These are phyloP conservation scores for Oryza officinalis DNA, from an alignment of 176 grass and related monocot species.

Conservation along the genomic window DNA sequence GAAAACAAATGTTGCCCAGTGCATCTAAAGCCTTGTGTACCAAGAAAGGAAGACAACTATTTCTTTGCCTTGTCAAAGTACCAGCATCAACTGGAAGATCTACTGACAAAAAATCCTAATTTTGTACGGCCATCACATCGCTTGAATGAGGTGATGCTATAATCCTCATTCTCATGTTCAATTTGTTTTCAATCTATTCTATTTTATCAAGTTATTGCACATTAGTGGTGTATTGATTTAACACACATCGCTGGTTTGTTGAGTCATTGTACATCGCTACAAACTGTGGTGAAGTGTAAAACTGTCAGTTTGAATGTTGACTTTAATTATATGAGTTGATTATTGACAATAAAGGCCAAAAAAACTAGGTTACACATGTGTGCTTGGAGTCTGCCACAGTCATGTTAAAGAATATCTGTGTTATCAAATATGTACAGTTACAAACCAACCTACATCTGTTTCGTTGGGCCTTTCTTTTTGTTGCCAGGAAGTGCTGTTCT, in stretches of 20 bases:
- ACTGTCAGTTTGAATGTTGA: background rate
- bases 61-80: conserved; percentile 99
- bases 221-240: background rate
- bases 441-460: background rate
- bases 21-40: conserved; percentile 84
- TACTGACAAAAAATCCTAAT: conserved; percentile 77
- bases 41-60: conserved; percentile 94
- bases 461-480: background rate
- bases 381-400: conserved; percentile 15
- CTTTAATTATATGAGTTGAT: background rate
- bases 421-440: background rate
- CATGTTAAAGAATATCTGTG: conserved; percentile 11
- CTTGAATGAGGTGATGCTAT: conserved; percentile 79
- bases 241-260: background rate
- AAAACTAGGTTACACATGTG: background rate
- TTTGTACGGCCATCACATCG: conserved; percentile 93
- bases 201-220: background rate
- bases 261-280: conserved; percentile 8
- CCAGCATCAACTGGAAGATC: conserved; percentile 83
- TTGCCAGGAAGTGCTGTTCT: conserved; percentile 2
- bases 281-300: conserved; percentile 21
- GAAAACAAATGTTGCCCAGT: conserved; percentile 87
- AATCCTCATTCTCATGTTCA: conserved; percentile 15
- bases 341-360: background rate
- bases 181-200: conserved; percentile 2